Base-by-base conservation (phyloP, 202 grass and related monocot species). In the Brachypodium distachyon region DNA sequence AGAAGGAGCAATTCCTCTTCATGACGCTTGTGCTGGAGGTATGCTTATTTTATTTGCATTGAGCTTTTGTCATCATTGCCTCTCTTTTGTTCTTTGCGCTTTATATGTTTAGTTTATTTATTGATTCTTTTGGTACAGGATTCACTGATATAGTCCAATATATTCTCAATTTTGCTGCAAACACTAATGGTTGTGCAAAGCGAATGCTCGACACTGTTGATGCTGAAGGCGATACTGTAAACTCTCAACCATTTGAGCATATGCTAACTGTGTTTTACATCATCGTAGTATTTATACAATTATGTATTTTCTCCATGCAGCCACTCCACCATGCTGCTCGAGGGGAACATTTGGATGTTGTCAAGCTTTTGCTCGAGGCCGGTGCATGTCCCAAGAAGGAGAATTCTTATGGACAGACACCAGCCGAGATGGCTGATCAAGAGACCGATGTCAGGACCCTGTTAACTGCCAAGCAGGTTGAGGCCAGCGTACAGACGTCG, bases 11-110 rank as follows among this genome's bases (percentile, higher is more conserved):
- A 92, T 98, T 82, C 89, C 95, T 85, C 87, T 98, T 61, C 95
- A 98, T 33, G 91, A 98, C 88, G 95, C 91, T 85, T 98, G 84
- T 88, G 95, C 95, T 85, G 88, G 95, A 74, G 91, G 95, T 87
- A 26, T 78, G 67, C 9, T n/a, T 55, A 19, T 51, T 36, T 82
- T 37, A 64, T 26, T 34, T 47, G 17, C 5, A 53, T 27, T 2
- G 28, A 37, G 1, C 16, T 55, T 31, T 38, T 23, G 56, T 13
- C 43, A 37, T n/a, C 41, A 0, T 66, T 9, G 33, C 70, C 34
- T 28, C n/a, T 67, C 36, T 21, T 38, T 49, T 3, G 14, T 4
- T 8, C 28, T 73, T 29, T 28, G 40, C 64, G 64, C 28, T 46
- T 66, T 12, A 23, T 74, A 8, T 67, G 26, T 48, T 72, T 50